A percentile compares a stretch with the other conserved stretches of the same genome.
These are phyloP conservation scores for Testicularia cyperi DNA, from an alignment of 1,284 basidiomycete genomes.

Conservation along the genomic window DNA sequence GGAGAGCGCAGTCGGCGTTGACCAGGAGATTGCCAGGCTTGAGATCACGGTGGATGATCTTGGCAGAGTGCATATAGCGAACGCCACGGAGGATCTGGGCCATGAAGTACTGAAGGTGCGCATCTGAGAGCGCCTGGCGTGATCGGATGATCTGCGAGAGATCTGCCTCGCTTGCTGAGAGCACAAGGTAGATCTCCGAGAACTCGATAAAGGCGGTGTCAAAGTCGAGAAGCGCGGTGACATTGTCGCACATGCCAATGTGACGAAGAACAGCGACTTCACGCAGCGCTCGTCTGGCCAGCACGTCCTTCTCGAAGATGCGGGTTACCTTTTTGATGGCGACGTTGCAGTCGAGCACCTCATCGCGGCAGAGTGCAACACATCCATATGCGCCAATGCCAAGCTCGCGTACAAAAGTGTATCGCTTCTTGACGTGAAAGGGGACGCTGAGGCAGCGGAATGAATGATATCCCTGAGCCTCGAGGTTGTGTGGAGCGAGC, in stretches of 20 bases:
- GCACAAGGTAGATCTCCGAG: constrained; percentile 56
- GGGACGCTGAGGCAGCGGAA: constrained; percentile 56
- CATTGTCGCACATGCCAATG: constrained; percentile 51
- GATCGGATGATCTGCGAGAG: constrained; percentile 58
- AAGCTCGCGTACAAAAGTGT: constrained; percentile 55
- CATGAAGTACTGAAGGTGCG: constrained; percentile 57
- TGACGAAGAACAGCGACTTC: constrained; percentile 54
- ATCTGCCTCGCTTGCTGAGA: constrained; percentile 57
- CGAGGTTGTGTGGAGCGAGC: constrained; percentile 51
- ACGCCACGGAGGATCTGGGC: constrained; percentile 57
- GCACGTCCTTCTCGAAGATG: constrained; percentile 57
- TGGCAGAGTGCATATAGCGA: constrained; percentile 55
- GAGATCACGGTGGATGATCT: constrained; percentile 57
- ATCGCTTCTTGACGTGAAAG: constrained; percentile 57
- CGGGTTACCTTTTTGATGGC: constrained; percentile 59
- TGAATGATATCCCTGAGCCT: constrained; percentile 51
- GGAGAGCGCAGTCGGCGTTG: constrained; percentile 56
- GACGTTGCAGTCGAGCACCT: constrained; percentile 51
- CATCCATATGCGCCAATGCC: constrained; percentile 59
- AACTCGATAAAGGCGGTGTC: constrained; percentile 59
- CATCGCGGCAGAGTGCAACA: constrained; percentile 53
- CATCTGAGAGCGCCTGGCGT: constrained; percentile 52
- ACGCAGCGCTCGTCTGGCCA: constrained; percentile 53
- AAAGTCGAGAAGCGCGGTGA: constrained; percentile 56
- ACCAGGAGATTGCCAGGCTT: constrained; percentile 59